Evolutionary conservation across 768 basidiomycete genomes (phyloP), one percentile per base, ranked within the genome.

Genomic region (Kwoniella sp.): DNA sequence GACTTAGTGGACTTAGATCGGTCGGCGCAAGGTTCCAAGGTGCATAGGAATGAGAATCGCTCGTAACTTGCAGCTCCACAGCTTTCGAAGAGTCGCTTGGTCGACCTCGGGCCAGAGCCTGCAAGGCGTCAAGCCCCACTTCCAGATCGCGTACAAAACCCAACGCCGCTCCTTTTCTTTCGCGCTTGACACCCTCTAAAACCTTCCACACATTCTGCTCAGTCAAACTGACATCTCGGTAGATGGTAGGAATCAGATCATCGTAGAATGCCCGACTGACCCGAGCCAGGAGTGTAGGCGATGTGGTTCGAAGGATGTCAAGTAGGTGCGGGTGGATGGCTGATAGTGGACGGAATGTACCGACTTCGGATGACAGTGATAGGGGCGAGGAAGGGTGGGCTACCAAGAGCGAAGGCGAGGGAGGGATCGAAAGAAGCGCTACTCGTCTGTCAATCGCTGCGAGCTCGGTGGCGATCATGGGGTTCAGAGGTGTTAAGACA

Each of bases 301-400:
- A 15, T 4, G 9, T 11, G 0, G 5, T 8, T 2, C 28, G 26
- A 17, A 63, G 61, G 15, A 63, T 55, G 22, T 63, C 61, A 0
- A 63, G 45, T 13, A 61, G 12, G 20, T 41, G 60, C 2, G 50
- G 59, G 52, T 61, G 51, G 26, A 54, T n/a, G 17, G 60, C 51
- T 4, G 60, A 61, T 2, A 61, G 1, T 1, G 31, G 23, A 41
- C 28, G n/a, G 11, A 58, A 22, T 4, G 58, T 48, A 25, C 45
- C 20, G 41, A 9, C 17, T 45, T 45, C 41, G 41, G 41, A 11
- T 7, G 15, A 45, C 15, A 20, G 41, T 45, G 41, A 45, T 45
- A 17, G 41, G 34, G 13, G 5, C 13, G 34, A 37, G 34, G 34
- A 5, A 13, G 13, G 34, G 7, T 37, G 34, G 13, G 5, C n/a